Percentiles rank a stretch among this genome's conserved stretches.
phyloP scores from a whole-genome alignment of 2,329 filamentous ascomycete genomes.

The Dothideomycetes sp. region DNA sequence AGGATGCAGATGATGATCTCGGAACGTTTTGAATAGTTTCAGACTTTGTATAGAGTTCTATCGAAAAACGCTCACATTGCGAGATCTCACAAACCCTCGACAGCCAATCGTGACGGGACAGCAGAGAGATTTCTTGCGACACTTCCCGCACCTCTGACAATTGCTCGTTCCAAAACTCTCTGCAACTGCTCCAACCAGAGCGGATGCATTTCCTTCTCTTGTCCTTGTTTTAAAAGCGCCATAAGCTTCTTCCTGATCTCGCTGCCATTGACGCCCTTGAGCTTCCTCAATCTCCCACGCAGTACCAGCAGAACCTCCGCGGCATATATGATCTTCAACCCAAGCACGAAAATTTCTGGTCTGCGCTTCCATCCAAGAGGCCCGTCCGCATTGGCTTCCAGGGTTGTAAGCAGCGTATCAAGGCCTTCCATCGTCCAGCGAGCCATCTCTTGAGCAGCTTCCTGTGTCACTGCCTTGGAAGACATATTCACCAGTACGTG shows the following conservation, averaged over 20 bases:
- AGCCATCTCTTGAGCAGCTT: conserved; percentile 13
- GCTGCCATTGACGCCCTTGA: conserved; percentile 13
- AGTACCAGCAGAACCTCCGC: conserved; percentile 27
- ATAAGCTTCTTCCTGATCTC: conserved; percentile 19
- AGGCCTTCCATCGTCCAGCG: conserved; percentile 45
- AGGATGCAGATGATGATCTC: no score
- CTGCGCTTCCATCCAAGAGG: conserved; percentile 64
- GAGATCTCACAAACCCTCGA: no score
- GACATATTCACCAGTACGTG: conserved; percentile 32
- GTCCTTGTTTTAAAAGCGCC: conserved; percentile 15
- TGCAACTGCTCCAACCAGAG: conserved; percentile 27
- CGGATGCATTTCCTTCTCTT: conserved; percentile 19
- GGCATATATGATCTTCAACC: conserved; percentile 32
- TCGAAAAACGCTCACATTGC: no score
- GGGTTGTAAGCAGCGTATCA: conserved; percentile 25
- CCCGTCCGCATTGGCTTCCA: conserved; percentile 41
- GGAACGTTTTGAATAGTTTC: no score
- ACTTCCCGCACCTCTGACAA: neutral
- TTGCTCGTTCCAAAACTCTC: conserved; percentile 16
- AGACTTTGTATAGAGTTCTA: no score
- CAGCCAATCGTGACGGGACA: no score
- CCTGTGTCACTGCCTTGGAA: conserved; percentile 14
- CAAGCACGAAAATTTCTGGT: conserved; percentile 54
- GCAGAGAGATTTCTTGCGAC: no score
- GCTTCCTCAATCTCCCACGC: conserved; percentile 9